These are phyloP conservation scores for Rhodamnia rubescens DNA, from an alignment of 345 rosid species.

Conservation along the genomic window DNA sequence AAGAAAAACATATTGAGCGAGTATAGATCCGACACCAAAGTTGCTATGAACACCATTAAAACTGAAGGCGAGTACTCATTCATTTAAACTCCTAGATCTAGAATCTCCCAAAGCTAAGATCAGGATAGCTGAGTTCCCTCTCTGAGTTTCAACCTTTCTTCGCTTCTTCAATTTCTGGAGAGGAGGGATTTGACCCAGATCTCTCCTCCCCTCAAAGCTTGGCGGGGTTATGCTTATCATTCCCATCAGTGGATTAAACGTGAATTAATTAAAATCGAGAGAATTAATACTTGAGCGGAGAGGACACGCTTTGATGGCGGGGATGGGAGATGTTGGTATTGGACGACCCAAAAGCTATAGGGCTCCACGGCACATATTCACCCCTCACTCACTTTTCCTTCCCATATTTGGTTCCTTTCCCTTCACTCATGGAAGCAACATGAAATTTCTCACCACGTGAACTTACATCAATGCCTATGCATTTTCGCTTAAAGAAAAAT, in stretches of 20 bases:
- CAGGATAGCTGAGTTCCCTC: too few species aligned
- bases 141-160: too few species aligned
- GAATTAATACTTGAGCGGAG: background rate
- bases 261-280: background rate
- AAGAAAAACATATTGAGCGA: too few species aligned
- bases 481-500: background rate
- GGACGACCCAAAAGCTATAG: background rate
- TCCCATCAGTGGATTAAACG: background rate
- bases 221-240: background rate
- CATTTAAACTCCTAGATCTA: too few species aligned
- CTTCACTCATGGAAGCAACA: background rate
- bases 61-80: too few species aligned
- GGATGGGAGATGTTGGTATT: background rate
- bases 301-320: background rate
- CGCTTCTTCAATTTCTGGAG: too few species aligned
- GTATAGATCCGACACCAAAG: too few species aligned
- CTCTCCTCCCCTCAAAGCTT: background rate
- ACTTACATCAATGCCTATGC: background rate
- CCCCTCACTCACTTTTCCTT: background rate
- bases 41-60: too few species aligned
- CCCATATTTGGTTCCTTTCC: background rate
- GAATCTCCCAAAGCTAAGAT: too few species aligned
- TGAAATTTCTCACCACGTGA: background rate
- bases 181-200: too few species aligned
- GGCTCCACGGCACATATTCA: background rate